Evolutionary conservation across 2,329 filamentous ascomycete genomes (phyloP).

Genomic region (Aspergillus bombycis): DNA sequence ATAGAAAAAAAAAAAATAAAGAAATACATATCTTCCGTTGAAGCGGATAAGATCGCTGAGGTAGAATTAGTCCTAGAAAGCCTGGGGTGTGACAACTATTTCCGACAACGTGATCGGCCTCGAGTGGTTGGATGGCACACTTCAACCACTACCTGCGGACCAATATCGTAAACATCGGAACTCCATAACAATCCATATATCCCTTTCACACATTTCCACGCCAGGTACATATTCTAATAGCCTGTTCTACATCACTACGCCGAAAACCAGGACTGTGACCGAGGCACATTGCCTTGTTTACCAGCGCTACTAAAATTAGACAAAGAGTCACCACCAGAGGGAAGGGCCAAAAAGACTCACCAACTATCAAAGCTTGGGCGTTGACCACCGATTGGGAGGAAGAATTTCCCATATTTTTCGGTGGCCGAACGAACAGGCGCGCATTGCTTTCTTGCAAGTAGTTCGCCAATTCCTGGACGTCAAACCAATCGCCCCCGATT

Average conservation of each 20-base stretch:
- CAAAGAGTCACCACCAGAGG: background rate
- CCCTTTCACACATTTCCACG: background rate
- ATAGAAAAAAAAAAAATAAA: background rate
- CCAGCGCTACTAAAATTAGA: background rate
- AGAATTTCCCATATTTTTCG: background rate
- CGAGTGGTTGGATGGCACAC: background rate
- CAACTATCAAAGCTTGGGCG: background rate
- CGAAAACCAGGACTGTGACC: conserved; percentile 20
- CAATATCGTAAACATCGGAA: background rate
- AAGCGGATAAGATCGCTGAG: background rate
- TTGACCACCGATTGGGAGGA: background rate
- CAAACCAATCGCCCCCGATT: background rate
- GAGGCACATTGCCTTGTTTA: conserved; percentile 18
- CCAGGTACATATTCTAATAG: conserved; percentile 3
- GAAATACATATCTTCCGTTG: background rate
- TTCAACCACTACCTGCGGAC: background rate
- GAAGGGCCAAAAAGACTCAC: background rate
- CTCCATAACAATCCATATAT: background rate
- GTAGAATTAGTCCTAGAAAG: background rate
- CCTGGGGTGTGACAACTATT: background rate
- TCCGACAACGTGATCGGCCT: background rate
- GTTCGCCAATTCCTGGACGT: background rate
- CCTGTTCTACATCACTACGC: conserved; percentile 19
- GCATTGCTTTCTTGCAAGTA: background rate
- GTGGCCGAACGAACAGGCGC: background rate